Evolutionary conservation across 2,329 filamentous ascomycete genomes (phyloP), one percentile per base, ranked within the genome.

Genomic region (Didymella glomerata): DNA sequence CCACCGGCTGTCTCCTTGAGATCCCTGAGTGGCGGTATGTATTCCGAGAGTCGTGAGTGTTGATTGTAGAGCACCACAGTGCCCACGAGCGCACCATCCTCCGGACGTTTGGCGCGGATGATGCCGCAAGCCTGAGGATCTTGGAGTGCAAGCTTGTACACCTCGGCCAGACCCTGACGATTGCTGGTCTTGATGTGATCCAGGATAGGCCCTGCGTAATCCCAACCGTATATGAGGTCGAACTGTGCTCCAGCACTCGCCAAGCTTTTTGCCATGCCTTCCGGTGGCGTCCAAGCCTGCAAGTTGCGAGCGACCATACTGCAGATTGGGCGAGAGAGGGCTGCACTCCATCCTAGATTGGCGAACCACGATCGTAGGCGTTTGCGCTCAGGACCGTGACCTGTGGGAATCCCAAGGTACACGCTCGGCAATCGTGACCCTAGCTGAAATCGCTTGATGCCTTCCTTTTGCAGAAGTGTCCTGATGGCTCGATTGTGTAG

Each of bases 271-370:
- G 90, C 83, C 66, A 96, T 85, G 0, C 91, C 91, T 38, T 93
- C 89, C 0, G 92, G 92, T 7, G 90, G 87, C 6, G 82, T 79
- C 92, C 92, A 96, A 13, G 83, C 84, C 24, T 82, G 77, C n/a
- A 96, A 79, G 66, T 92, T 89, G 34, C 85, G 84, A 48, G 95
- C 89, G 2, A 88, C 80, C 83, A 96, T 88, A 73, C 90, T 93
- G 68, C 86, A 89, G 0, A 90, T 83, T 0, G 86, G 81, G 11
- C 85, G 82, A 2, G 86, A 87, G 4, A 87, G 79, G 0, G 85
- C 83, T 2, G 85, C 89, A 69, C 96, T 93, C 93, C 93, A 97
- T 14, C 94, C 93, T 46, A 93, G 85, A 64, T 89, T 91, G n/a
- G 89, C 86, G 75, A 97, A 97, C 93, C 93, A 98, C 45, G 86